These are phyloP conservation scores for Caryopteris hybrid DNA, from an alignment of 305 asterid species.

Conservation along the genomic window DNA sequence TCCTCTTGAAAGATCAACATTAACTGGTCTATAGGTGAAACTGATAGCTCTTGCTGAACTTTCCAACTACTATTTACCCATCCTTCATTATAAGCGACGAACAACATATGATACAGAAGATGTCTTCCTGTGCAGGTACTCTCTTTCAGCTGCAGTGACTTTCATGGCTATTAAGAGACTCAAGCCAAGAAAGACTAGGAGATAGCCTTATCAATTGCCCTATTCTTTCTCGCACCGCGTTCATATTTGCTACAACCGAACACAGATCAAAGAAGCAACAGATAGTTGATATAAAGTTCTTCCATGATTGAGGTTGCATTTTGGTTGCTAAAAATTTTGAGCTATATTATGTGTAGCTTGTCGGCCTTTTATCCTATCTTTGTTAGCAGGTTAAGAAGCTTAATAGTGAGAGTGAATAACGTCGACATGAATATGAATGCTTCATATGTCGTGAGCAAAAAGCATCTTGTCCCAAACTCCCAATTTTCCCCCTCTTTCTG, in stretches of 20 bases:
- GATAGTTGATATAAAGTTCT: background rate
- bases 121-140: slow-evolving; percentile 54
- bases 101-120: background rate
- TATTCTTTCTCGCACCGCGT: background rate
- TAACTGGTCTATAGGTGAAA: too few species aligned
- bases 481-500: too few species aligned
- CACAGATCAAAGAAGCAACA: background rate
- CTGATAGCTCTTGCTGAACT: background rate
- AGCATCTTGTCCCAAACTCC: too few species aligned
- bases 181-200: slow-evolving; percentile 41
- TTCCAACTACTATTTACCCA: background rate
- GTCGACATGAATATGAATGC: too few species aligned
- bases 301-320: background rate
- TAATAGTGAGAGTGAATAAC: too few species aligned
- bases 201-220: slow-evolving; percentile 20
- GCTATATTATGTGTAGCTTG: too few species aligned
- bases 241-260: background rate
- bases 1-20: too few species aligned
- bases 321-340: too few species aligned
- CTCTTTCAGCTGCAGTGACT: slow-evolving; percentile 88
- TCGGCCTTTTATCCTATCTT: too few species aligned
- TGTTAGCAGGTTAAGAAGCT: too few species aligned
- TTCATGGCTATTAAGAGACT: slow-evolving; percentile 86
- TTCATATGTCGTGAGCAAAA: too few species aligned
- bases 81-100: background rate